Conservation (phyloP, 805 yeast genomes). For the Danielia reshetovae region DNA sequence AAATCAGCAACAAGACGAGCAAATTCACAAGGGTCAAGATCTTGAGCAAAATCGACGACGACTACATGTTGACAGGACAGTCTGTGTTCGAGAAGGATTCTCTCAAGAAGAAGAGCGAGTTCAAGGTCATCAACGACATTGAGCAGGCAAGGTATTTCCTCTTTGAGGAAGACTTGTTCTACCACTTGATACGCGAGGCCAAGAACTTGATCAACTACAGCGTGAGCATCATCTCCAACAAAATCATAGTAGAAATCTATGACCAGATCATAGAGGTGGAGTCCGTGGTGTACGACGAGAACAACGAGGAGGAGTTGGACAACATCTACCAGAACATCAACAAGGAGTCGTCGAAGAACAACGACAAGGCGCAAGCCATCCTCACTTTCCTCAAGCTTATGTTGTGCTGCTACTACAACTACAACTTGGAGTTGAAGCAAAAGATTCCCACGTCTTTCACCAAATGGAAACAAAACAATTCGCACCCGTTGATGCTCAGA, state of each 20-base stretch:
- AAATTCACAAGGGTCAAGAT: constrained; percentile 59
- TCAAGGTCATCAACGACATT: constrained; percentile 47
- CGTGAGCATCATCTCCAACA: constrained; percentile 61
- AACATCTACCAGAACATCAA: constrained; percentile 29
- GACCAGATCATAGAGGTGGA: constrained; percentile 72
- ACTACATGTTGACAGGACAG: constrained; percentile 56
- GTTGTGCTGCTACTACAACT: constrained; percentile 56
- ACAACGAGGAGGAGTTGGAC: constrained; percentile 34
- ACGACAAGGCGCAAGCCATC: constrained; percentile 50
- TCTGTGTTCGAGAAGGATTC: constrained; percentile 30
- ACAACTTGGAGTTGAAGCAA: constrained; percentile 39
- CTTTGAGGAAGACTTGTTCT: constrained; percentile 87
- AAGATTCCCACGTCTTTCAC: constrained; percentile 46
- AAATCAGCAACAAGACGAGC: constrained; percentile 31
- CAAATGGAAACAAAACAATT: constrained; percentile 40
- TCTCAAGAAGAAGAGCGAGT: constrained; percentile 2
- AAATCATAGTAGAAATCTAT: constrained; percentile 59
- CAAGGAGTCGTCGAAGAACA: constrained; percentile 27
- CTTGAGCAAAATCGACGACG: constrained; percentile 50
- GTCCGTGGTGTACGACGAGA: constrained; percentile 43
- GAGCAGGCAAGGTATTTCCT: constrained; percentile 65
- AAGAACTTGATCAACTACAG: constrained; percentile 62
- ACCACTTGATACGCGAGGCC: constrained; percentile 74
- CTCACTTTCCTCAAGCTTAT: constrained; percentile 52
- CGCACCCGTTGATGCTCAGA: constrained; percentile 46